Base-by-base conservation (phyloP, 1,284 basidiomycete genomes). In the Schizopora paradoxa region DNA sequence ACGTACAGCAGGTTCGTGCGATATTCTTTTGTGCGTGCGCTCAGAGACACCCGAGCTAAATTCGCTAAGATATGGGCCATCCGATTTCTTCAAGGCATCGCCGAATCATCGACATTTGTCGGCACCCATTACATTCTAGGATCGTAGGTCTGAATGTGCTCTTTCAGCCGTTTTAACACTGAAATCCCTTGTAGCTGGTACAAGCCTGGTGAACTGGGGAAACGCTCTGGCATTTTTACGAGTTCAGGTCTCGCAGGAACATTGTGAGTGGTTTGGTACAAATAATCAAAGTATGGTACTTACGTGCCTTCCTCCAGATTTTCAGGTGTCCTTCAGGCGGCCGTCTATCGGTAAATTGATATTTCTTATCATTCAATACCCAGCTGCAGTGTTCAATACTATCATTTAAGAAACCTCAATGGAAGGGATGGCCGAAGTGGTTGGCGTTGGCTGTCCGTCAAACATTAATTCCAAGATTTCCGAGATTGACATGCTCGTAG, bases 51-150 rank as follows among this genome's bases (percentile, higher is more conserved):
- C 11, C 48, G 55, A 10, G 40, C 51, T 21, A 52, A 56, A 8
- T 50, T 36, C 26, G 18, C 31, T 47, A 61, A 87, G 74, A 68
- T 88, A 40, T 83, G 82, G 59, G 81, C 69, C 22, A 83, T 87
- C 46, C 73, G 84, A 2, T 87, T 88, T 60, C 72, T 88, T 45
- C 82, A 86, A 60, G 86, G 82, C 6, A 67, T 86, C 47, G 75
- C 77, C 3, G 85, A 88, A 60, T 74, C 80, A 0, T 85, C 81
- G 5, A 85, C 82, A 0, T 86, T 86, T 58, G 80, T 82, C 5
- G 82, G 84, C n/a, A 76, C 79, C 19, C 85, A 82, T 53, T 85
- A 84, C 58, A 68, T 87, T 42, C 73, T 86, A 23, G 82, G 84
- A 44, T 79, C 79, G 73, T 82, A 55, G 40, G n/a, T n/a, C n/a